A percentile compares a stretch with the other conserved stretches of the same genome.
Evolutionary conservation across 352 stramenopile species (phyloP).

Genomic region (Phytophthora uliginosa): DNA sequence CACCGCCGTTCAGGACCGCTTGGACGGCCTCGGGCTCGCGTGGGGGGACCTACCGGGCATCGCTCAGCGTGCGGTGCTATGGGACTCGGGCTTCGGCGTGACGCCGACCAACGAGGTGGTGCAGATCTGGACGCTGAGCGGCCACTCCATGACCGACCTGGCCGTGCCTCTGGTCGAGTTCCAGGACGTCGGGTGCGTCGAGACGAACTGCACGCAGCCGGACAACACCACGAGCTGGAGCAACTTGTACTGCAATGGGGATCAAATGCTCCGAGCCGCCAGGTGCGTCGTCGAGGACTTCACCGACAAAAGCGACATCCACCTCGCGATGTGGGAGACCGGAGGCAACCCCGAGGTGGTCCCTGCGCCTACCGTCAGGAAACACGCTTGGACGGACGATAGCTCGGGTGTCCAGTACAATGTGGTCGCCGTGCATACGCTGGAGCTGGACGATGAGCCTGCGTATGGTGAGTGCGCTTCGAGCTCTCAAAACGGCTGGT

Average conservation of each 20-base stretch:
- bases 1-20: slow-evolving; percentile 7
- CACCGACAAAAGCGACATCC: background rate
- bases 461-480: slow-evolving; percentile 20
- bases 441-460: slow-evolving; percentile 14
- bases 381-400: slow-evolving; percentile 8
- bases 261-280: slow-evolving; percentile 37
- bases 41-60: slow-evolving; percentile 29
- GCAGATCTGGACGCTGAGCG: slow-evolving; percentile 25
- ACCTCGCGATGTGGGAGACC: slow-evolving; percentile 37
- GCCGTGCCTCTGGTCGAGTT: slow-evolving; percentile 21
- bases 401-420: slow-evolving; percentile 16
- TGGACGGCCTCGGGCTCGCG: slow-evolving; percentile 12
- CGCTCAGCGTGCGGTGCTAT: slow-evolving; percentile 38
- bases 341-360: slow-evolving; percentile 22
- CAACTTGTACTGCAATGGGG: slow-evolving; percentile 33
- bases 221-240: background rate
- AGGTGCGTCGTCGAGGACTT: slow-evolving; percentile 39
- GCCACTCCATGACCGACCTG: slow-evolving; percentile 30
- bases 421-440: slow-evolving; percentile 31
- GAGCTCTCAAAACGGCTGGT: slow-evolving; percentile 7
- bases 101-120: slow-evolving; percentile 9
- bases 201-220: slow-evolving; percentile 29
- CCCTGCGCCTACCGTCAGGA: slow-evolving; percentile 7
- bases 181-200: slow-evolving; percentile 10
- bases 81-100: slow-evolving; percentile 38